Conservation (phyloP, 2,329 filamentous ascomycete genomes). For the Lasiodiplodia gonubiensis region DNA sequence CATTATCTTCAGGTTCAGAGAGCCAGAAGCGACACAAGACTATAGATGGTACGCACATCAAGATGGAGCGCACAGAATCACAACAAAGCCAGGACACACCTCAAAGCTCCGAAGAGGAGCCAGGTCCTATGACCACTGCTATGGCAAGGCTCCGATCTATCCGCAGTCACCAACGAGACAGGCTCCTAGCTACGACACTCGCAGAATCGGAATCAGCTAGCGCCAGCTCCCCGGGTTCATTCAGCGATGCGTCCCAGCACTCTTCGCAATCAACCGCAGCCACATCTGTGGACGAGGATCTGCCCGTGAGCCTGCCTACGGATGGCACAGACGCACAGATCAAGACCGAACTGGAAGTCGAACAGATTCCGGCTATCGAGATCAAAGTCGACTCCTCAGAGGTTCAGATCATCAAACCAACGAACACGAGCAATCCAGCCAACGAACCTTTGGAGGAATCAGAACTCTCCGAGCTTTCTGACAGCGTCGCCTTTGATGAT, state of each 20-base stretch:
- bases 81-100: slow-evolving; percentile 37
- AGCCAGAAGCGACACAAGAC: slow-evolving; percentile 11
- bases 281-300: slow-evolving; percentile 46
- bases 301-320: slow-evolving; percentile 25
- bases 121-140: slow-evolving; percentile 6
- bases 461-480: slow-evolving; percentile 49
- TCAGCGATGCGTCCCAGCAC: slow-evolving; percentile 39
- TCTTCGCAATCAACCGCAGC: slow-evolving; percentile 46
- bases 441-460: slow-evolving; percentile 33
- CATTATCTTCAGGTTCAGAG: not conserved
- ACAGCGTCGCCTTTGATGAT: slow-evolving; percentile 47
- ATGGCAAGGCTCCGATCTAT: slow-evolving; percentile 36
- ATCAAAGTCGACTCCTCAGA: slow-evolving; percentile 36
- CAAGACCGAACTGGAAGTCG: slow-evolving; percentile 30
- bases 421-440: not conserved
- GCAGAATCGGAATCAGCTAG: slow-evolving; percentile 34
- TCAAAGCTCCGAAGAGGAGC: slow-evolving; percentile 12
- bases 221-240: slow-evolving; percentile 21
- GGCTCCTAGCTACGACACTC: slow-evolving; percentile 38
- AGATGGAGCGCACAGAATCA: slow-evolving; percentile 43
- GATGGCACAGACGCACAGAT: slow-evolving; percentile 30
- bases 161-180: slow-evolving; percentile 42
- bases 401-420: not conserved
- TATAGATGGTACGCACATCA: slow-evolving; percentile 28
- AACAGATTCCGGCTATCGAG: slow-evolving; percentile 36